Evolutionary conservation across 2,329 filamentous ascomycete species (phyloP).

Genomic region (Teratosphaeria zuluensis): DNA sequence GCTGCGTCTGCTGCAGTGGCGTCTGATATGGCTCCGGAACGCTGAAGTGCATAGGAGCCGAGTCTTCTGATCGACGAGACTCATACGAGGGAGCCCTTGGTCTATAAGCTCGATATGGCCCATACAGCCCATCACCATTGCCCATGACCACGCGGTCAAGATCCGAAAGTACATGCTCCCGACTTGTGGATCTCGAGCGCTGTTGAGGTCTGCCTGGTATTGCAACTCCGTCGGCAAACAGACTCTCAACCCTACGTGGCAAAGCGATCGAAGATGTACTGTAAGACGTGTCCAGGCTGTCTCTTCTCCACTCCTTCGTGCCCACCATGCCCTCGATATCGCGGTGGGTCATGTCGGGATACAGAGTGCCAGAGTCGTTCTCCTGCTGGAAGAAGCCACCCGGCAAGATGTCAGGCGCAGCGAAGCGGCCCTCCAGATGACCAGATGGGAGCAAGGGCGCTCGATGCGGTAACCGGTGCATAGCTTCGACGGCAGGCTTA

Average conservation of each 20-base stretch:
- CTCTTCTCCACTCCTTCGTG: slow-evolving; percentile 10
- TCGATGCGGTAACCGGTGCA: slow-evolving; percentile 24
- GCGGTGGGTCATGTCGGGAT: slow-evolving; percentile 38
- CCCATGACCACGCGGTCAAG: neutral
- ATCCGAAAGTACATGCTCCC: neutral
- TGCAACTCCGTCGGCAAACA: slow-evolving; percentile 42
- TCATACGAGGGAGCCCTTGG: neutral
- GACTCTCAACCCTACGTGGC: slow-evolving; percentile 60
- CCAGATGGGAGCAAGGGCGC: slow-evolving; percentile 63
- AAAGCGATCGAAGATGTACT: slow-evolving; percentile 47
- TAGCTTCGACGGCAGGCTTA: slow-evolving; percentile 44
- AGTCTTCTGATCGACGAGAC: slow-evolving; percentile 6
- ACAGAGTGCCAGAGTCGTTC: slow-evolving; percentile 57
- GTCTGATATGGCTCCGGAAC: slow-evolving; percentile 9
- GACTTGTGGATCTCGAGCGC: slow-evolving; percentile 6
- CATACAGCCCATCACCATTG: neutral
- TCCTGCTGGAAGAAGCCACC: slow-evolving; percentile 60
- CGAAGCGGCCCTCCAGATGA: slow-evolving; percentile 68
- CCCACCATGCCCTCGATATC: slow-evolving; percentile 20
- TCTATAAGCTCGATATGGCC: neutral
- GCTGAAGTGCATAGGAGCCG: slow-evolving; percentile 13
- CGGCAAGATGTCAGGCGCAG: slow-evolving; percentile 56
- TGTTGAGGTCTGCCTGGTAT: slow-evolving; percentile 27
- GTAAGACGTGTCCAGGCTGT: slow-evolving; percentile 41
- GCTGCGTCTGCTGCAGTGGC: neutral